A percentile compares a stretch with the other conserved stretches of the same genome.
These are phyloP conservation scores for Aspergillus tubingensis DNA, from an alignment of 2,329 filamentous ascomycete species.

Conservation along the genomic window DNA sequence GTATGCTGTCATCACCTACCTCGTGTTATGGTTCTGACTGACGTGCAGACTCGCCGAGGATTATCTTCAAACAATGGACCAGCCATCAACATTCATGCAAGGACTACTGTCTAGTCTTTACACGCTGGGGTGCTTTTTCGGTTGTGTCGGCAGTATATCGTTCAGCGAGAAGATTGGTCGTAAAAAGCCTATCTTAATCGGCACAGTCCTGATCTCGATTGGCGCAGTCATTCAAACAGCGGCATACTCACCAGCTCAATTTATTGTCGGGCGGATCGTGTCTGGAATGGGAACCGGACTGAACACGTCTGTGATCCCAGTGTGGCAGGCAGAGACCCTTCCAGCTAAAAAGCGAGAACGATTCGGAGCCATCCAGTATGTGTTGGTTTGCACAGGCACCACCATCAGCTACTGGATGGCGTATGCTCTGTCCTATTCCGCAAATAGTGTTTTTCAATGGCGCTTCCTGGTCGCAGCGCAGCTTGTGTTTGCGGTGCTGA, in stretches of 20 bases:
- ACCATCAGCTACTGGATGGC: background rate
- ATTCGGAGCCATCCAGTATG: background rate
- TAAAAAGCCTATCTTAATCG: background rate
- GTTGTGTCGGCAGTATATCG: background rate
- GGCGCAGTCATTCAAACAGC: background rate
- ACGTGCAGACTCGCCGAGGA: background rate
- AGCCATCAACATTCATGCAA: background rate
- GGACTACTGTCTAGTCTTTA: constrained; percentile 3
- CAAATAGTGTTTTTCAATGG: constrained; percentile 25
- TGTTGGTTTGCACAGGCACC: background rate
- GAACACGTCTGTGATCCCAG: constrained; percentile 53
- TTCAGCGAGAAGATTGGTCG: background rate
- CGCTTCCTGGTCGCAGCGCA: constrained; percentile 29
- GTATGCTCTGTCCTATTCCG: background rate
- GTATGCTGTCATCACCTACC: background rate
- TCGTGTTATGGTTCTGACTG: background rate
- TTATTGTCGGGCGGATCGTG: background rate
- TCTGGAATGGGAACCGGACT: constrained; percentile 55
- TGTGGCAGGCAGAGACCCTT: constrained; percentile 40
- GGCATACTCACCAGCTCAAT: background rate
- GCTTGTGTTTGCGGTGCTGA: background rate
- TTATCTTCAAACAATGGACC: background rate
- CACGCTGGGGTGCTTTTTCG: constrained; percentile 5
- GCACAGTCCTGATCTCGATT: background rate
- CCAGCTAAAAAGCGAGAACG: background rate